phyloP scores from a whole-genome alignment of 768 basidiomycete species.

The Panellus pusillus region DNA sequence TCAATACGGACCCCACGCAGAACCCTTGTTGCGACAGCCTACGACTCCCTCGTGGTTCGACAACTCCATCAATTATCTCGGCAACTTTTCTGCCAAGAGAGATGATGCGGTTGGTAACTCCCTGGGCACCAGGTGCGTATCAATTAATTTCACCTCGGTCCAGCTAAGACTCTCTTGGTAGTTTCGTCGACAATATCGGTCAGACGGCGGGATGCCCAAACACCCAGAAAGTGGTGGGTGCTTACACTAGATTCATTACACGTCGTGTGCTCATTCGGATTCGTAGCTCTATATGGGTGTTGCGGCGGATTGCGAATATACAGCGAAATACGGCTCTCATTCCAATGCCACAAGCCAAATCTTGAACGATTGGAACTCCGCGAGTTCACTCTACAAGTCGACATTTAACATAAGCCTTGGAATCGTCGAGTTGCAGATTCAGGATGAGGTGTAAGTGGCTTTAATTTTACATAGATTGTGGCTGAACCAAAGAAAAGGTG shows the following conservation, averaged over 20 bases:
- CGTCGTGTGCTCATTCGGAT: not conserved
- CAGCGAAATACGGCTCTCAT: slow-evolving; percentile 58
- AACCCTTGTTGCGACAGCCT: slow-evolving; percentile 47
- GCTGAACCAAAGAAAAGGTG: slow-evolving; percentile 43
- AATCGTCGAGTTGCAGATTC: slow-evolving; percentile 77
- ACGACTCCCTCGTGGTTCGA: slow-evolving; percentile 39
- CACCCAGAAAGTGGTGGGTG: slow-evolving; percentile 64
- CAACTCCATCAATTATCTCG: slow-evolving; percentile 33
- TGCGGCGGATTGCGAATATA: slow-evolving; percentile 85
- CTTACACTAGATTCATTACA: not conserved
- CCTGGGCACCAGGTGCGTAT: slow-evolving; percentile 54
- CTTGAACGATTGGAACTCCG: slow-evolving; percentile 78
- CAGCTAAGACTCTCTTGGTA: slow-evolving; percentile 29
- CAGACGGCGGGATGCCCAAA: slow-evolving; percentile 69
- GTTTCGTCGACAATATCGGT: slow-evolving; percentile 72
- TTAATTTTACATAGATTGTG: not conserved
- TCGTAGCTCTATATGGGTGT: slow-evolving; percentile 75
- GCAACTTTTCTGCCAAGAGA: slow-evolving; percentile 41
- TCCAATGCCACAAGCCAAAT: slow-evolving; percentile 73
- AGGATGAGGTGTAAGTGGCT: slow-evolving; percentile 46
- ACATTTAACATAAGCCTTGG: slow-evolving; percentile 87
- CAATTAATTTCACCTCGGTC: slow-evolving; percentile 1
- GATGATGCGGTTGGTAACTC: slow-evolving; percentile 56
- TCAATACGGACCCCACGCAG: slow-evolving; percentile 58
- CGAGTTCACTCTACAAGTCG: slow-evolving; percentile 68